Percentiles rank a stretch among this genome's conserved stretches.
Conservation (phyloP, 768 basidiomycete genomes). For the Cantharellus cinnabarinus region DNA sequence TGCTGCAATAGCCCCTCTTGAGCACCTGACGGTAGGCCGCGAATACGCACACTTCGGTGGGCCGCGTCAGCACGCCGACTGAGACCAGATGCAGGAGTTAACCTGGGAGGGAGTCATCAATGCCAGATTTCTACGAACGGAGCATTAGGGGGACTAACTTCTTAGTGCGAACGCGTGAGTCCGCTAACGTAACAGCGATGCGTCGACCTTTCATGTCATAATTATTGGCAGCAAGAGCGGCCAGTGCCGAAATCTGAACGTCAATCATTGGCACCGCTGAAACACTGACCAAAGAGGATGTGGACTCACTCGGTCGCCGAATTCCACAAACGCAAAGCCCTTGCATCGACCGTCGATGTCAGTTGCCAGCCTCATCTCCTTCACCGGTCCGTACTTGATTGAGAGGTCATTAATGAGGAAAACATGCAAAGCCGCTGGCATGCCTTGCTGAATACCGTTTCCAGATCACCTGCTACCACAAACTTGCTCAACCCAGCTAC, state of each 20-base stretch:
- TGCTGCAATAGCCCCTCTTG: slow-evolving; percentile 91
- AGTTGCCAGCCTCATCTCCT: slow-evolving; percentile 57
- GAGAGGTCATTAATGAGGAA: not conserved
- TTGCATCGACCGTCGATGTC: slow-evolving; percentile 51
- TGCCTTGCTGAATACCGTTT: slow-evolving; percentile 59
- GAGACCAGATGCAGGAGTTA: slow-evolving; percentile 18
- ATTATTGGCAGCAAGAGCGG: slow-evolving; percentile 65
- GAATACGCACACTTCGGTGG: slow-evolving; percentile 55
- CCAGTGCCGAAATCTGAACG: slow-evolving; percentile 41
- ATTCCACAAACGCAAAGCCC: slow-evolving; percentile 89
- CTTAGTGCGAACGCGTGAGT: slow-evolving; percentile 39
- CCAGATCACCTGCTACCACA: slow-evolving; percentile 55
- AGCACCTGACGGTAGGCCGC: slow-evolving; percentile 48
- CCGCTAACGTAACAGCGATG: slow-evolving; percentile 73
- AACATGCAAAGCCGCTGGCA: slow-evolving; percentile 12
- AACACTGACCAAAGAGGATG: not conserved
- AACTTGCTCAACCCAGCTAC: slow-evolving; percentile 70
- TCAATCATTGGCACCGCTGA: not conserved
- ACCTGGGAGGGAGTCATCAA: slow-evolving; percentile 5
- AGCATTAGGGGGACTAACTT: slow-evolving; percentile 21
- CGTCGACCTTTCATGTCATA: slow-evolving; percentile 75
- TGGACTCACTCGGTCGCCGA: slow-evolving; percentile 48
- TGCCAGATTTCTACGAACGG: not conserved
- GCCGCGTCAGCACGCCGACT: slow-evolving; percentile 35
- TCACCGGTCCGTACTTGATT: slow-evolving; percentile 57